Evolutionary conservation across 306 rosid genomes (phyloP), one percentile per base, ranked within the genome.

Genomic region (Heteromeles arbutifolia): DNA sequence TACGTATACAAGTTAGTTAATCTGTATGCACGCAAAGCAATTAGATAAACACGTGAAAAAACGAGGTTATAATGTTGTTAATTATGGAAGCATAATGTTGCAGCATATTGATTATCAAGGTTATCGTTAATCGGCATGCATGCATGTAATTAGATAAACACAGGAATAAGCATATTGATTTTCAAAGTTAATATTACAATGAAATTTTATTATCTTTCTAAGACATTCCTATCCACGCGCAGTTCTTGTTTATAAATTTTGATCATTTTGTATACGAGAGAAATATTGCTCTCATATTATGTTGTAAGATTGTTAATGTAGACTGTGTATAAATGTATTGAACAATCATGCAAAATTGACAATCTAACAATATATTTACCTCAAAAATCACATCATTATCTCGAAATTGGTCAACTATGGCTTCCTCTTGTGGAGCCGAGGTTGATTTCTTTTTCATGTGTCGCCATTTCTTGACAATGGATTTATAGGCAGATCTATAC

Each of bases 391-490:
- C 43, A 13, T 50, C 12, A 2, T 45, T 58, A 79, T 69, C 22
- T 62, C 69, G 21, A 9, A 6, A 8, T 53, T 62, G 44, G 37
- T 67, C 58, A 57, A 39, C 41, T 64, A 43, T 18, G 26, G 73
- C 19, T 74, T 74, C 37, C 5, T 29, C 28, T 39, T 56, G 62
- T 37, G 71, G 69, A 50, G 78, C 45, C 43, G 74, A 74, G 34
- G 77, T 52, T 56, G 74, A 72, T 76, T 83, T 85, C 45, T 64
- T 79, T 24, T 59, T 66, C 21, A 62, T 58, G 48, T 72, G 68
- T 66, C 74, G 74, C 88, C 90, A 82, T 82, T 64, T 87, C 32
- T 34, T 82, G 83, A 88, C 5, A 19, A 90, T 31, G 29, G 88
- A 74, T 88, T 80, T 87, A 86, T 61, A 82, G 26, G 81, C 25